A percentile compares a stretch with the other conserved stretches of the same genome.
Conservation (phyloP, 495 filamentous ascomycete species). For the Penicillium subrubescens region DNA sequence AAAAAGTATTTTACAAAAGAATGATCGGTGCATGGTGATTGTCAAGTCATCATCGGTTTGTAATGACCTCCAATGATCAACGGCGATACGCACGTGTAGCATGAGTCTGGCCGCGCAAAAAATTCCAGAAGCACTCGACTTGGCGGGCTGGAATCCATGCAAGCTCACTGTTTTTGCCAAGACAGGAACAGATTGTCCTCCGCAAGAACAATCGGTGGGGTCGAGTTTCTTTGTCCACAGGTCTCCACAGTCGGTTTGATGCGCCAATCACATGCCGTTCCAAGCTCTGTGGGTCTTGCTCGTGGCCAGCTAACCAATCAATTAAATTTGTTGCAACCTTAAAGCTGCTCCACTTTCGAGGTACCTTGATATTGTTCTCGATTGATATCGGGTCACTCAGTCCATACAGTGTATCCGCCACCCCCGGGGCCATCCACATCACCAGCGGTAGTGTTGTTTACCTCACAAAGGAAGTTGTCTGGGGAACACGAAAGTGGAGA, state of each 20-base stretch:
- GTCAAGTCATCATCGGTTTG: too few species aligned
- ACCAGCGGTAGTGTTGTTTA: background rate
- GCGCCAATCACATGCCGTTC: background rate
- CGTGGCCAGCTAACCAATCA: background rate
- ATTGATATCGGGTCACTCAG: background rate
- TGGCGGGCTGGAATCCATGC: background rate
- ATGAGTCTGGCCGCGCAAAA: too few species aligned
- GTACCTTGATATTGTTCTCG: conserved; percentile 5
- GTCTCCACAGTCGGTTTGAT: too few species aligned
- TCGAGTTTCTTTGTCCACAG: background rate
- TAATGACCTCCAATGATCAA: too few species aligned
- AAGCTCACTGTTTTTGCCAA: background rate
- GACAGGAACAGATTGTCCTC: background rate
- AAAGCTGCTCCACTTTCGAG: background rate
- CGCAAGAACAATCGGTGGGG: background rate
- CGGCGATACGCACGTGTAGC: too few species aligned
- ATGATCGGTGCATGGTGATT: too few species aligned
- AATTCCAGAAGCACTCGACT: background rate
- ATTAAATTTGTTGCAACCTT: background rate
- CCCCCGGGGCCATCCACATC: background rate
- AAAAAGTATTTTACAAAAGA: too few species aligned
- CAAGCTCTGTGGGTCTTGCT: background rate
- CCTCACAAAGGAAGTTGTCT: background rate
- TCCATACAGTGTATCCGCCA: background rate
- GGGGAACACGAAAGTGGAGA: background rate